Evolutionary conservation across 306 rosid species (phyloP).

Genomic region (Prunus armeniaca): DNA sequence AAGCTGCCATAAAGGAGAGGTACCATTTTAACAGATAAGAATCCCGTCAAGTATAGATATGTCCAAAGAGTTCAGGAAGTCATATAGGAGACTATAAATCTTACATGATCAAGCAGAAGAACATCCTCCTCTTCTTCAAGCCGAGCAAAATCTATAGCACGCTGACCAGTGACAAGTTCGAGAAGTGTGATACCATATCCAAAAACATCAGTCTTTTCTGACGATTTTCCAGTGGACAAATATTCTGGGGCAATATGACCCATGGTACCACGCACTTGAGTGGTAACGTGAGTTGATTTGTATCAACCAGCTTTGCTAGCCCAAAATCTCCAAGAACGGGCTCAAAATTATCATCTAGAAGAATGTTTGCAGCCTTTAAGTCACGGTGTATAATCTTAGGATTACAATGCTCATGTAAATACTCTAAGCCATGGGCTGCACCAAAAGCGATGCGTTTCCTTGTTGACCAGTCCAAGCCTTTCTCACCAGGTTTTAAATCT

Average conservation of each 20-base stretch:
- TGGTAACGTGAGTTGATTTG: conserved; percentile 81
- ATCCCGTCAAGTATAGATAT: neutral
- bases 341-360: conserved; percentile 78
- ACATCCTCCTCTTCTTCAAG: conserved; percentile 95
- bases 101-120: conserved; percentile 90
- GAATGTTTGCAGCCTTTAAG: conserved; percentile 91
- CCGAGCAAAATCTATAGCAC: conserved; percentile 79
- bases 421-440: conserved; percentile 71
- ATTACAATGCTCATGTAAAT: conserved; percentile 82
- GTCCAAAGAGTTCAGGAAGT: neutral
- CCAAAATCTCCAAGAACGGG: conserved; percentile 96
- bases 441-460: conserved; percentile 55
- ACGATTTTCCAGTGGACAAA: conserved; percentile 85
- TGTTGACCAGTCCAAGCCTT: conserved; percentile 55
- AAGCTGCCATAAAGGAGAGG: neutral
- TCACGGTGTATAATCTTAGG: conserved; percentile 96
- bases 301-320: conserved; percentile 72
- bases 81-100: conserved; percentile 5
- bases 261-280: conserved; percentile 95
- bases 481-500: conserved; percentile 58
- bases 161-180: conserved; percentile 87
- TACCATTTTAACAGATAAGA: neutral
- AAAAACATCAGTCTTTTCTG: conserved; percentile 89
- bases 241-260: conserved; percentile 98
- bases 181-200: conserved; percentile 96